Conservation (phyloP, 805 yeast species). For the Myxozyma nipponensis region DNA sequence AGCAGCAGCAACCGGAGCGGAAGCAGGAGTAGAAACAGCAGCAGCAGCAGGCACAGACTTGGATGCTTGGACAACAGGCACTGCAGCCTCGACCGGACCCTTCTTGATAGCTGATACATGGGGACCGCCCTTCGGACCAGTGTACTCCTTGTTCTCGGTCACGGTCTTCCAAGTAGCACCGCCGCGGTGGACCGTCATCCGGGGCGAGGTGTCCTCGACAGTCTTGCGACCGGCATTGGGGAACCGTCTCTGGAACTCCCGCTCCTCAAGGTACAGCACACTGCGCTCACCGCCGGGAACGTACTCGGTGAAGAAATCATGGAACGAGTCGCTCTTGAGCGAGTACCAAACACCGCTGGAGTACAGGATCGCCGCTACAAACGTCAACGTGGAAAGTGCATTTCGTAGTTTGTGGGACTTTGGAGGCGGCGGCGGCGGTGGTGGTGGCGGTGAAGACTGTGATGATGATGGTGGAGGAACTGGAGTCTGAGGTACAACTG, state of each 20-base stretch:
- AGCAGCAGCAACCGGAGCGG: constrained; percentile 6
- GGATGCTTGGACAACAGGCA: constrained; percentile 31
- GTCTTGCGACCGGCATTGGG: constrained; percentile 27
- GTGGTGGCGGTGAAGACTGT: constrained; percentile 8
- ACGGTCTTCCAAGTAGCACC: constrained; percentile 28
- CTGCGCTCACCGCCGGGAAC: constrained; percentile 61
- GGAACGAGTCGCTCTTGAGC: constrained; percentile 53
- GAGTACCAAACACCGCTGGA: constrained; percentile 60
- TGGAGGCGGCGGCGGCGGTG: constrained; percentile 25
- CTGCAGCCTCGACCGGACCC: constrained; percentile 8
- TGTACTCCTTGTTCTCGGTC: constrained; percentile 23
- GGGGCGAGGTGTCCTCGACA: constrained; percentile 9
- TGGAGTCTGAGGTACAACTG: constrained; percentile 6
- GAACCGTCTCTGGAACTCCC: constrained; percentile 33
- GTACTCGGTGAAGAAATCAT: constrained; percentile 57
- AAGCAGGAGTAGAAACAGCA: constrained; percentile 23
- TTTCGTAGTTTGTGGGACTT: constrained; percentile 35
- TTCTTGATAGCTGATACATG: constrained; percentile 20
- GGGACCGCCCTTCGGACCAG: constrained; percentile 25
- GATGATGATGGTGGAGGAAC: constrained; percentile 5
- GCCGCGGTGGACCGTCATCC: constrained; percentile 26
- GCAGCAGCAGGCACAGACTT: constrained; percentile 31
- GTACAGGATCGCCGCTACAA: constrained; percentile 42
- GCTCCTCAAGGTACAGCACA: constrained; percentile 49
- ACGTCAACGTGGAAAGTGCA: constrained; percentile 31